A percentile compares a stretch with the other conserved stretches of the same genome.
Evolutionary conservation across 169 alveolate genomes (phyloP).

Genomic region (Plasmodium reichenowi): DNA sequence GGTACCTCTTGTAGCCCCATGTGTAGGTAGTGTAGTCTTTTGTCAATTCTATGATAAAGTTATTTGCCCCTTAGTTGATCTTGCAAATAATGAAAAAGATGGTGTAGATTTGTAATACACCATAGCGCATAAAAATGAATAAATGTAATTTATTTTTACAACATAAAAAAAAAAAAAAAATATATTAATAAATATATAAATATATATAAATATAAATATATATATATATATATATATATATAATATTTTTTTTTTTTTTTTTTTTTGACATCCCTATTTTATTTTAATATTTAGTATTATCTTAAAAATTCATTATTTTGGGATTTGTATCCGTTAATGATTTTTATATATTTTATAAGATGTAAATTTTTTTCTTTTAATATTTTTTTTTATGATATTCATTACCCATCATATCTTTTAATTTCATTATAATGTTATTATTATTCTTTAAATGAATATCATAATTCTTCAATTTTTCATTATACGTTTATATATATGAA

Average conservation of each 20-base stretch:
- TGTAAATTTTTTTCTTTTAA: not conserved
- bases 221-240: constrained; percentile 2
- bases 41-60: constrained; percentile 32
- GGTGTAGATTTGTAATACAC: constrained; percentile 39
- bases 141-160: not conserved
- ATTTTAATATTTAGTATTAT: no score
- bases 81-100: constrained; percentile 17
- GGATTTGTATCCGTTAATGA: no score
- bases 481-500: no score
- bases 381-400: not conserved
- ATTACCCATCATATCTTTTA: not conserved
- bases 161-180: not conserved
- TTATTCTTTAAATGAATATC: not conserved
- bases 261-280: not conserved
- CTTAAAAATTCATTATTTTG: no score
- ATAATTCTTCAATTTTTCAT: not conserved
- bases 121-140: not conserved
- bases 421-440: not conserved
- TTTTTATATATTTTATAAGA: no score
- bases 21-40: constrained; percentile 48
- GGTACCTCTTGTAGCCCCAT: constrained; percentile 75
- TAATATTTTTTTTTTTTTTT: no score
- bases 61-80: constrained; percentile 37
- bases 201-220: not conserved
- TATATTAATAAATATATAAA: not conserved